Evolutionary conservation across 805 yeast species (phyloP).

Genomic region (Deakozyma indianensis): DNA sequence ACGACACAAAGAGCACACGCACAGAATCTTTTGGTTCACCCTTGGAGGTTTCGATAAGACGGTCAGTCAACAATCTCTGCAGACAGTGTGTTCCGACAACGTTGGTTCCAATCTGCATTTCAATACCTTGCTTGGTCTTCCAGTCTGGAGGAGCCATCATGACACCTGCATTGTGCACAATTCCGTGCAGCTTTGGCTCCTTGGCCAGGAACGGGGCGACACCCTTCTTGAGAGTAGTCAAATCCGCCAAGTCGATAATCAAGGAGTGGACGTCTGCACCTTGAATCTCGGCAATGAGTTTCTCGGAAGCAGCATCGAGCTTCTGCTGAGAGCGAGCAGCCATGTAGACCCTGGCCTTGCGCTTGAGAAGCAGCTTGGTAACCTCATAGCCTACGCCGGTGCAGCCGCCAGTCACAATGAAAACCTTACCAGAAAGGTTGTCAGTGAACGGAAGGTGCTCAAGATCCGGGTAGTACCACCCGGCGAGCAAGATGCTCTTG

Average conservation of each 20-base stretch:
- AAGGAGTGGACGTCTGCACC: slow-evolving; percentile 10
- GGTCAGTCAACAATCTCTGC: slow-evolving; percentile 19
- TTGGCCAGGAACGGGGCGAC: slow-evolving; percentile 16
- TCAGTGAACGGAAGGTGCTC: slow-evolving; percentile 5
- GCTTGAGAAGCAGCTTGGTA: slow-evolving; percentile 18
- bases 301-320: slow-evolving; percentile 16
- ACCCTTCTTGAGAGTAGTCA: slow-evolving; percentile 27
- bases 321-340: slow-evolving; percentile 23
- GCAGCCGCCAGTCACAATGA: slow-evolving; percentile 22
- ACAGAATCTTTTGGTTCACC: slow-evolving; percentile 16
- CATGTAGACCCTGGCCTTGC: slow-evolving; percentile 22
- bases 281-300: slow-evolving; percentile 10
- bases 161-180: slow-evolving; percentile 16
- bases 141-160: slow-evolving; percentile 21
- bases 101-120: slow-evolving; percentile 31
- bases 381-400: slow-evolving; percentile 24
- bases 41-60: slow-evolving; percentile 21
- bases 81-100: slow-evolving; percentile 30
- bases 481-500: neutral
- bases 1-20: slow-evolving; percentile 29
- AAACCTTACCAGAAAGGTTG: slow-evolving; percentile 19
- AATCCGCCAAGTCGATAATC: slow-evolving; percentile 20
- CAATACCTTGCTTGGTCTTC: slow-evolving; percentile 28
- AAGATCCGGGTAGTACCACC: neutral
- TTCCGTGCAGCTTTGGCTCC: slow-evolving; percentile 14